Conservation (phyloP, 495 filamentous ascomycete genomes). For the Aspergillus steynii region DNA sequence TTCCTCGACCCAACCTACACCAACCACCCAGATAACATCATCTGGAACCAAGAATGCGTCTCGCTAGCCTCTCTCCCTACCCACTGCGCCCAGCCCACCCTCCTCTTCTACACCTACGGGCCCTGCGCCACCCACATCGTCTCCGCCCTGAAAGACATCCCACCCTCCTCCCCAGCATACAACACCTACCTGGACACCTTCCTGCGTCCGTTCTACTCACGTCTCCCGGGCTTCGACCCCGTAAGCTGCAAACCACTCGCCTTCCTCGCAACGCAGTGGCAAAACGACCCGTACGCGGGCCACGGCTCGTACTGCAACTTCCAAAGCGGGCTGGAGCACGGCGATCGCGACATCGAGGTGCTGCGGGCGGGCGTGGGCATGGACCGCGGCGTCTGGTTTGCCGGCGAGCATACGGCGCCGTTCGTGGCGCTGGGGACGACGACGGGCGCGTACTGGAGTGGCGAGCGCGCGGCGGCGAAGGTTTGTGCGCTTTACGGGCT, state of each 20-base stretch:
- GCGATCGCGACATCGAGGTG: conserved; percentile 65
- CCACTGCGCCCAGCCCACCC: conserved; percentile 70
- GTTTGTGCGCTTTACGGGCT: conserved; percentile 48
- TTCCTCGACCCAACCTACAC: conserved; percentile 60
- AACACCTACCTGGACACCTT: conserved; percentile 37
- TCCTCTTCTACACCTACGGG: conserved; percentile 92
- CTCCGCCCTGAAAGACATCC: conserved; percentile 31
- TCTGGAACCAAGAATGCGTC: conserved; percentile 79
- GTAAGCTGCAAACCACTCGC: conserved; percentile 62
- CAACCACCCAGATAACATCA: conserved; percentile 66
- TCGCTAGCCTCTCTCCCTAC: conserved; percentile 69
- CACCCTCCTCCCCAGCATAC: conserved; percentile 30
- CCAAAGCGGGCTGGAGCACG: conserved; percentile 72
- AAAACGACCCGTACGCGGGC: conserved; percentile 78
- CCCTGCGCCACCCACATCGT: conserved; percentile 54
- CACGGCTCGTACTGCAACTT: conserved; percentile 93
- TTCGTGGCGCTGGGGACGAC: conserved; percentile 85
- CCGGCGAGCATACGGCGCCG: conserved; percentile 91
- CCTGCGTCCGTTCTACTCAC: conserved; percentile 68
- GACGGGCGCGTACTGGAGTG: conserved; percentile 91
- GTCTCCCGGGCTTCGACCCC: conserved; percentile 63
- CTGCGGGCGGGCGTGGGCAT: conserved; percentile 67
- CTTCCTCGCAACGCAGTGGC: conserved; percentile 76
- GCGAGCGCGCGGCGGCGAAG: conserved; percentile 72
- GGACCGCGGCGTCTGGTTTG: conserved; percentile 79